Evolutionary conservation across 495 filamentous ascomycete species (phyloP).

Genomic region (Penicillium bialowiezense): DNA sequence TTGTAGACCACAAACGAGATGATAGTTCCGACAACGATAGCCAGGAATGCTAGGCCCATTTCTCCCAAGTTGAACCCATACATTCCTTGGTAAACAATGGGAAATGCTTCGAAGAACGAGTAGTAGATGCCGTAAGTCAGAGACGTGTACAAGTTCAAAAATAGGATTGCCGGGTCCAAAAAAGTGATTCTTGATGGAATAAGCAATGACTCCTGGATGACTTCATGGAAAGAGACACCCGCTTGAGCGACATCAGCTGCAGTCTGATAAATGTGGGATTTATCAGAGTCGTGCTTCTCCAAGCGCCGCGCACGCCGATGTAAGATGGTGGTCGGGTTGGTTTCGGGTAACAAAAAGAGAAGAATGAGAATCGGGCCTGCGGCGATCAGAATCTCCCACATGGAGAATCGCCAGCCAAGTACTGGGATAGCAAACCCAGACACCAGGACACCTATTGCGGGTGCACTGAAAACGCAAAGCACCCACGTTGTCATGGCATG

Average conservation of each 20-base stretch:
- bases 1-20: slow-evolving; percentile 7
- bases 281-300: slow-evolving; percentile 21
- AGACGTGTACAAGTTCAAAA: slow-evolving; percentile 47
- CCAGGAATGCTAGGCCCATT: slow-evolving; percentile 43
- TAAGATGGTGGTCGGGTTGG: slow-evolving; percentile 49
- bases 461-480: slow-evolving; percentile 28
- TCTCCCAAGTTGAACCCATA: slow-evolving; percentile 43
- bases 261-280: slow-evolving; percentile 12
- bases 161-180: slow-evolving; percentile 44
- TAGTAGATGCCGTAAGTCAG: slow-evolving; percentile 50
- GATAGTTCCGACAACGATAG: slow-evolving; percentile 33
- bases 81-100: slow-evolving; percentile 43
- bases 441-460: slow-evolving; percentile 37
- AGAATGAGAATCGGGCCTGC: slow-evolving; percentile 43
- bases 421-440: slow-evolving; percentile 36
- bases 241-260: slow-evolving; percentile 32
- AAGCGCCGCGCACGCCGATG: slow-evolving; percentile 48
- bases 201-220: slow-evolving; percentile 5
- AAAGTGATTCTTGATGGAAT: slow-evolving; percentile 19
- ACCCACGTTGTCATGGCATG: slow-evolving; percentile 27
- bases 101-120: slow-evolving; percentile 53
- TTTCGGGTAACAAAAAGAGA: slow-evolving; percentile 52
- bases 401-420: slow-evolving; percentile 42
- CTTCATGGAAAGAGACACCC: slow-evolving; percentile 20
- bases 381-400: slow-evolving; percentile 45